phyloP scores from a whole-genome alignment of 352 stramenopile species.

The Pythium catenulatum region DNA sequence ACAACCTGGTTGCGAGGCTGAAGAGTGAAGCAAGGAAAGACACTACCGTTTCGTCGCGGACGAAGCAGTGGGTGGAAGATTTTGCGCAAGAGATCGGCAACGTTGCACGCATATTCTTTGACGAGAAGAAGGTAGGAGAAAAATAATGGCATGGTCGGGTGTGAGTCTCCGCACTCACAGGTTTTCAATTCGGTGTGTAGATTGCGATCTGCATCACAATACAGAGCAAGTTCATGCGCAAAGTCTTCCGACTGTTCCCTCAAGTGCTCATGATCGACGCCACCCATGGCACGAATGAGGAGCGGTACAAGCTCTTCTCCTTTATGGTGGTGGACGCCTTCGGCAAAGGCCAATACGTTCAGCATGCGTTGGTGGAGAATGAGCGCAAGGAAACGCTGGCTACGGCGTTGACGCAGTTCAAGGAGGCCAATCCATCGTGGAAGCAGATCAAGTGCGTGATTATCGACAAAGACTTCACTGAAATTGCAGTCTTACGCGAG shows the following conservation, averaged over 20 bases:
- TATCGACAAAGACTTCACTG: conserved; percentile 66
- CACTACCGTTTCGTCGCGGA: neutral
- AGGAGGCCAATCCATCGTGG: conserved; percentile 46
- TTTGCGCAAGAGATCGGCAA: conserved; percentile 37
- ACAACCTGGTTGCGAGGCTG: neutral
- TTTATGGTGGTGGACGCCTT: conserved; percentile 47
- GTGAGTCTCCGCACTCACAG: too few species aligned
- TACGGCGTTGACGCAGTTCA: conserved; percentile 53
- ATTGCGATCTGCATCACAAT: conserved; percentile 51
- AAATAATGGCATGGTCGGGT: too few species aligned
- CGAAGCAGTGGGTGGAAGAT: conserved; percentile 34
- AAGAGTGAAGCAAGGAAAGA: neutral
- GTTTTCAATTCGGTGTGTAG: too few species aligned
- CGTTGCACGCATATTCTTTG: conserved; percentile 37
- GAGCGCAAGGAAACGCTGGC: conserved; percentile 26
- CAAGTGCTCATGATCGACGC: conserved; percentile 54
- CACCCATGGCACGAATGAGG: conserved; percentile 43
- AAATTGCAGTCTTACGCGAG: conserved; percentile 35
- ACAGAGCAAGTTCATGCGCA: conserved; percentile 42
- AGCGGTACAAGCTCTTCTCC: conserved; percentile 59
- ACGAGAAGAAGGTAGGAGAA: neutral
- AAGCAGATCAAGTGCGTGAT: conserved; percentile 42
- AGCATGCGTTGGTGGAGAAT: conserved; percentile 53
- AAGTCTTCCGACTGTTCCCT: conserved; percentile 28
- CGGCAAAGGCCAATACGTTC: conserved; percentile 43